Conservation (phyloP, 1,284 basidiomycete species). For the Microbotryomycetes sp. region DNA sequence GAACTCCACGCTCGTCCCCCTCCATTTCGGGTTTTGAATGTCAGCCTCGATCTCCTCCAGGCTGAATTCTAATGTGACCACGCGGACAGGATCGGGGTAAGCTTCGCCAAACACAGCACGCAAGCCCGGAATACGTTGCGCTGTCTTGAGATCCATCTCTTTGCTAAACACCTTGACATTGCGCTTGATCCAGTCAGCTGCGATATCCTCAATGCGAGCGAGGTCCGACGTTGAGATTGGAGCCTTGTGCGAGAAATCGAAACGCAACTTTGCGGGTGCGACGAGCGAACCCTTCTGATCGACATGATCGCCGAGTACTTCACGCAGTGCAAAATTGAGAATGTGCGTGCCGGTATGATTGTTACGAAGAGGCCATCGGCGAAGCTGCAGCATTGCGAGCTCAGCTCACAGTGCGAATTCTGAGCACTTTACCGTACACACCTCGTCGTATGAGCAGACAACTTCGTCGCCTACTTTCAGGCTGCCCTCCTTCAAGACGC, state of each 20-base stretch:
- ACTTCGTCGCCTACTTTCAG: conserved; percentile 62
- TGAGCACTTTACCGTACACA: conserved; percentile 36
- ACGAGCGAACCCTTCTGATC: conserved; percentile 98
- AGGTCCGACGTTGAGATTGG: conserved; percentile 69
- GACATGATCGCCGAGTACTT: conserved; percentile 90
- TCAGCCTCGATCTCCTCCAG: conserved; percentile 79
- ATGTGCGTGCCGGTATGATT: conserved; percentile 99
- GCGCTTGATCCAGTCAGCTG: conserved; percentile 79
- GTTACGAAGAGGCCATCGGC: conserved; percentile 89
- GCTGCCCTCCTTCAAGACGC: conserved; percentile 58
- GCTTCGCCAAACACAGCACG: conserved; percentile 96
- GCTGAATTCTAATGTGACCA: conserved; percentile 81
- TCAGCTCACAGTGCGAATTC: too few species aligned
- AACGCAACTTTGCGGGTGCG: conserved; percentile 87
- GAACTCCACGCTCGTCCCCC: conserved; percentile 85
- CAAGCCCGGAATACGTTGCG: conserved; percentile 81
- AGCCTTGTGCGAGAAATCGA: conserved; percentile 96
- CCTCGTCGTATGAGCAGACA: conserved; percentile 66
- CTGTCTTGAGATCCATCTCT: conserved; percentile 73
- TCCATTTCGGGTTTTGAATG: conserved; percentile 83
- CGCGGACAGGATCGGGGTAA: conserved; percentile 94
- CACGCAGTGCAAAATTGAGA: conserved; percentile 86
- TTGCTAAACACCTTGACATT: conserved; percentile 84
- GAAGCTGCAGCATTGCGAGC: conserved; percentile 64
- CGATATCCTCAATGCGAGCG: conserved; percentile 72